Evolutionary conservation across 306 rosid species (phyloP).

Genomic region (Medicago lupulina): DNA sequence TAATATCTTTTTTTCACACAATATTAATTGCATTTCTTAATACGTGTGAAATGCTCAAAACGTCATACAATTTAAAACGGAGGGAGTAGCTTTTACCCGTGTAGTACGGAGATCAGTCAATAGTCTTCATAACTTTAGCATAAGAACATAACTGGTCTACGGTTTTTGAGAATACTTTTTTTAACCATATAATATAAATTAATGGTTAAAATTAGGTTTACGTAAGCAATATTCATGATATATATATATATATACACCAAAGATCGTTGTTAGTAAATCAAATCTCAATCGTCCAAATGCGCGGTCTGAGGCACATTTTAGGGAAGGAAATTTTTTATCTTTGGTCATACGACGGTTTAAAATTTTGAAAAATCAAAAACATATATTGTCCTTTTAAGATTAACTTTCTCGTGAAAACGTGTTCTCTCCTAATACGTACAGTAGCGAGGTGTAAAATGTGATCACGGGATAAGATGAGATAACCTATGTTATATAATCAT

Average conservation of each 20-base stretch:
- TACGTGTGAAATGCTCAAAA: too few relatives aligned
- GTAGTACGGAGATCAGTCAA: not conserved
- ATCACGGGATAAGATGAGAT: not conserved
- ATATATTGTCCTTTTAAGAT: not conserved
- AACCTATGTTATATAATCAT: not conserved
- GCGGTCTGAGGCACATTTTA: not conserved
- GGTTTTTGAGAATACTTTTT: not conserved
- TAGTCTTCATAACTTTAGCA: not conserved
- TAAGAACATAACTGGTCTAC: not conserved
- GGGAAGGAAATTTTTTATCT: not conserved
- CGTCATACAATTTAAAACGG: too few relatives aligned
- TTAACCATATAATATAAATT: not conserved
- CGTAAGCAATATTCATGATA: not conserved
- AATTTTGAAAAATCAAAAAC: not conserved
- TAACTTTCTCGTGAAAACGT: not conserved
- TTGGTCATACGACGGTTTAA: not conserved
- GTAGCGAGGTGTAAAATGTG: not conserved
- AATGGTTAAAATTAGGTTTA: not conserved
- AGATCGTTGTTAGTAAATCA: slow-evolving; percentile 2
- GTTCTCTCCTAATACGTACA: not conserved
- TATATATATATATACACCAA: too few relatives aligned
- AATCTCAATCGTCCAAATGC: not conserved
- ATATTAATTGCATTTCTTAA: too few relatives aligned
- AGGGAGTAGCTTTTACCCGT: not conserved
- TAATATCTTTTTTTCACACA: too few relatives aligned